Base-by-base conservation (phyloP, 1,284 basidiomycete genomes). In the Rhodotorula glutinis region DNA sequence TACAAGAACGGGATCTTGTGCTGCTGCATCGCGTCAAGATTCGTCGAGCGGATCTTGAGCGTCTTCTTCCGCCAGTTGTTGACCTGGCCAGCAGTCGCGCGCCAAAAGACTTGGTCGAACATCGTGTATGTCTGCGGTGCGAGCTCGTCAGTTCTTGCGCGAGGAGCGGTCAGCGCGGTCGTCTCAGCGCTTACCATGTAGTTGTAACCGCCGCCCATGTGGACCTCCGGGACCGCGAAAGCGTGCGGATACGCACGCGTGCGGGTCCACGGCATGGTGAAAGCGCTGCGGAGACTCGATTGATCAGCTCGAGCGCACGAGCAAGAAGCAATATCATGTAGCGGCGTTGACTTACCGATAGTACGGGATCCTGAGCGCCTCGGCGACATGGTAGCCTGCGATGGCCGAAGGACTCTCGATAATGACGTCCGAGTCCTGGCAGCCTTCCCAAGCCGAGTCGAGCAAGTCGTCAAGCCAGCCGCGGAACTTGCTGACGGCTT, bases 71-170 rank as follows among this genome's bases (percentile, higher is more conserved):
- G 84, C 92, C 93, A 98, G 53, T 90, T 85, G 77, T 98, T 98
- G 76, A 98, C 88, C 78, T 98, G 95, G 2, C 90, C 89, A 3
- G 94, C 84, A 53, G 88, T 95, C 49, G 90, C 93, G 60, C 90
- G 85, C 95, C 95, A 98, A 79, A 98, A 96, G 46, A 98, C 90
- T 81, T 97, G 93, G 77, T 98, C 95, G 77, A 98, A 98, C 84
- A 81, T 80, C 38, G 80, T 81, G 74, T 81, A 82, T 0, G 81
- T 81, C 72, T 75, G 63, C 29, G 21, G 30, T 19, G 33, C 30
- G 27, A 25, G n/a, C 66, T 0, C 25, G 19, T 60, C 2, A 43
- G n/a, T 13, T 40, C 23, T n/a, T 49, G 16, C 27, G 14, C 46
- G 33, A 4, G 11, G n/a, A 38, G 7, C 7, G 33, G 33, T 38